Evolutionary conservation across 1,284 basidiomycete species (phyloP), one percentile per base, ranked within the genome.

Genomic region (Cryptococcus hybrid): DNA sequence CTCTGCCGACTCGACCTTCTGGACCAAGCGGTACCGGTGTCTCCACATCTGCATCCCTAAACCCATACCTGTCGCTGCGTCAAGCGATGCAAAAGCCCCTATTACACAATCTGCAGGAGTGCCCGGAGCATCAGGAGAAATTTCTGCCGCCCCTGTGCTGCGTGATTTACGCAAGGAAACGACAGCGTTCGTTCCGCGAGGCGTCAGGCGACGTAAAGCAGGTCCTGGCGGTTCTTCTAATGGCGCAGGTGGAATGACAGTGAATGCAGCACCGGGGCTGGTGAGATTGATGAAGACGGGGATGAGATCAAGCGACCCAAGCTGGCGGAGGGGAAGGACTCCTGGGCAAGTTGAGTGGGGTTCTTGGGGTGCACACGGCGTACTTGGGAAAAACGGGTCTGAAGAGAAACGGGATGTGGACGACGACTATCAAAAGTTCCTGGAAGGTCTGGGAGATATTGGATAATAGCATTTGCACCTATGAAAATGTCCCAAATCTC

Each of bases 121-220:
- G 6, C 13, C 43, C 43, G 43, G 30, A 42, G 3, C 44, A n/a
- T 45, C 65, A 9, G 58, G 63, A 5, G 57, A 55, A 1, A 85
- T 95, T 55, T 86, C 84, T 13, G 91, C 91, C 1, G 90, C 81
- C 50, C 91, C 93, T 1, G 82, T 91, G 69, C 76, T 97, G 47
- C 87, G 92, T 24, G 90, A 97, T 74, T 82, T 96, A 63, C 91
- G 92, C 79, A 92, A 91, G 74, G 92, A 97, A 73, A 86, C 88
- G 7, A 93, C 90, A 0, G 85, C 89, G 0, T 96, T 97, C 68
- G 85, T 95, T 1, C 92, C 92, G 0, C 64, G 78, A 12, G 78
- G 75, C 1, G 67, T 80, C 9, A 77, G 76, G 61, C 62, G 72
- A 50, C 75, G 74, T 55, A 68, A 70, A 54, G 40, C 12, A 11